Base-by-base conservation (phyloP, 345 rosid species). In the Populus ilicifolia region DNA sequence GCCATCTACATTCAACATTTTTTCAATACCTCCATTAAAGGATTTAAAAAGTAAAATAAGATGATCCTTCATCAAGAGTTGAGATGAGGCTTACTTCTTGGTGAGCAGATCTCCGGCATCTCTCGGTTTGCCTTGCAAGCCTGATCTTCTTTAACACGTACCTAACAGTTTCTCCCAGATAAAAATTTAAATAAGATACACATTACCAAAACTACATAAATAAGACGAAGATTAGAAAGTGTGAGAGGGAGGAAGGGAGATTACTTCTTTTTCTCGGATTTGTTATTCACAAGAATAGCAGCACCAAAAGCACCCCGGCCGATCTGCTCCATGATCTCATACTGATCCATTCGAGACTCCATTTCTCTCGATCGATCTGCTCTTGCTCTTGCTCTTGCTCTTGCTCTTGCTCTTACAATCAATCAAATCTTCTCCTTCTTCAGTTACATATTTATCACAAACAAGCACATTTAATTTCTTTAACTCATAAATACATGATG, bases 301-400 rank as follows among this genome's bases (percentile, higher is more conserved):
- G 97, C 97, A 30, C 99, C 99, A 54, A 96, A 96, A 2, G 99
- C 99, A 2, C 99, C 99, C 35, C 99, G 92, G 11, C 98, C 99
- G 87, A 96, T 93, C 93, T 93, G 99, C 80, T 93, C 99, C 98
- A 96, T 96, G 86, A 96, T 89, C 91, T 96, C 99, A 64, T 96
- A 96, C 76, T 89, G 97, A 90, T 96, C 99, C 99, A 96, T 96
- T 48, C 97, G 87, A 41, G 99, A 96, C 88, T 93, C 97, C 94
- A 93, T 89, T 71, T 61, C 82, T 79, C 65, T 30, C 44, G 46
- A 43, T 43, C 46, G 14, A 43, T 67, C 69, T 44, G 21, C 23
- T 36, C 65, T 14, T 50, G 36, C 64, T 39, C 69, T 69, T 65
- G 67, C 71, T 50, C 43, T 33, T 44, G 21, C 23, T 36, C 65